Percentiles rank a stretch among this genome's conserved stretches.
Evolutionary conservation across 2,329 filamentous ascomycete species (phyloP).

Genomic region (Botrytis sinoallii): DNA sequence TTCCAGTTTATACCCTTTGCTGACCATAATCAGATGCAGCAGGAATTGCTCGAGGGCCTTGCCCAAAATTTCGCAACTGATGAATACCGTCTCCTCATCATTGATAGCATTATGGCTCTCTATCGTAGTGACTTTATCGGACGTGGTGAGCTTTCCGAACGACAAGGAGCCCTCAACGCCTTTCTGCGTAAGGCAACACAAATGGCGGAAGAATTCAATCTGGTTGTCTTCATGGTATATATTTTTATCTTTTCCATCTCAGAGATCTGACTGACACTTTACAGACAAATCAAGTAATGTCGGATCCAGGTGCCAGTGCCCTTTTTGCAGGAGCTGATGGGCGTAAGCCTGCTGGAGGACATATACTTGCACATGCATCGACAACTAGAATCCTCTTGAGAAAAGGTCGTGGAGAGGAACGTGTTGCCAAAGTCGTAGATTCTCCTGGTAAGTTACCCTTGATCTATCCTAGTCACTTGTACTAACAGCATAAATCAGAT

Average conservation of each 20-base stretch:
- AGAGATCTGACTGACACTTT: not conserved
- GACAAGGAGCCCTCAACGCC: constrained; percentile 65
- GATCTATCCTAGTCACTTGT: not conserved
- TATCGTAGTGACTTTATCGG: constrained; percentile 67
- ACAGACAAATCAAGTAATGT: constrained; percentile 69
- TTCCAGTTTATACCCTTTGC: not conserved
- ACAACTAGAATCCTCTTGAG: constrained; percentile 63
- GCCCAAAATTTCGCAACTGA: constrained; percentile 59
- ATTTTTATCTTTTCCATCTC: constrained; percentile 20
- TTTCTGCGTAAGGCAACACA: constrained; percentile 62
- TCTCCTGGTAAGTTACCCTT: constrained; percentile 52
- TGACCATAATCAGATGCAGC: constrained; percentile 46
- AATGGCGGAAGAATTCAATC: constrained; percentile 68
- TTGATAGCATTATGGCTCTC: constrained; percentile 69
- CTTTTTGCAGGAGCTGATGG: constrained; percentile 67
- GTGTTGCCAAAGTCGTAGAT: constrained; percentile 67
- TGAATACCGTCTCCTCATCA: constrained; percentile 63
- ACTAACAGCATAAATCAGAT: constrained; percentile 43
- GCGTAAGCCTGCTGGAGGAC: constrained; percentile 63
- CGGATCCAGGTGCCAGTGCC: constrained; percentile 65
- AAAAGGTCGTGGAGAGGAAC: constrained; percentile 66
- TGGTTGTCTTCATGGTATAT: constrained; percentile 62
- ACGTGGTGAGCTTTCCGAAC: constrained; percentile 64
- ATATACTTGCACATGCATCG: constrained; percentile 67
- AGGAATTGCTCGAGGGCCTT: constrained; percentile 60